Percentiles rank a stretch among this genome's conserved stretches.
phyloP scores from a whole-genome alignment of 768 basidiomycete genomes.

The Mycena galopus region DNA sequence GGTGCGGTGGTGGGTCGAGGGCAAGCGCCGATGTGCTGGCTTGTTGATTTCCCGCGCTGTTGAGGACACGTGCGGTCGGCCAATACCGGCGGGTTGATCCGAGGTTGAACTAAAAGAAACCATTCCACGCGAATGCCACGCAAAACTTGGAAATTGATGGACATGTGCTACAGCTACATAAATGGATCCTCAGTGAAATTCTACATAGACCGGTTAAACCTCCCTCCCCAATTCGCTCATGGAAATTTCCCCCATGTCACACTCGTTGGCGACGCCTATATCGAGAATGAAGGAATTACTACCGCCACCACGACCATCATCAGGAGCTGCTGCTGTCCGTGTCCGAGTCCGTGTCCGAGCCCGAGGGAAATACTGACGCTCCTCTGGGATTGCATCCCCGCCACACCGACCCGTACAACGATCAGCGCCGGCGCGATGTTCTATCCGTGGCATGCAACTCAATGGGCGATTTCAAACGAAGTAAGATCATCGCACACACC shows the following conservation, averaged over 20 bases:
- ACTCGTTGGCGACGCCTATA: background rate
- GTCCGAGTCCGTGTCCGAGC: too few relatives aligned
- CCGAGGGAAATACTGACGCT: background rate
- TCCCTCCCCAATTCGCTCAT: background rate
- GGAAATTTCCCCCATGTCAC: background rate
- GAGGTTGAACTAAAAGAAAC: background rate
- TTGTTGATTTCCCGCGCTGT: background rate
- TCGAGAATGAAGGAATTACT: background rate
- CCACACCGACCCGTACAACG: background rate
- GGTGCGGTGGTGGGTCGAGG: slow-evolving; percentile 5
- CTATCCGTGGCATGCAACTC: background rate
- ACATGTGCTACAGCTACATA: too few relatives aligned
- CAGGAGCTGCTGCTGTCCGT: background rate
- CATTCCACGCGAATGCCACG: too few relatives aligned
- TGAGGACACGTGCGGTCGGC: background rate
- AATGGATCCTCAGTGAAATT: too few relatives aligned
- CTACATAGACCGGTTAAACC: too few relatives aligned
- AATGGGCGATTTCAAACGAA: background rate
- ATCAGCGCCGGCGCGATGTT: slow-evolving; percentile 2
- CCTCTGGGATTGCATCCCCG: background rate
- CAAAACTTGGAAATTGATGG: too few relatives aligned
- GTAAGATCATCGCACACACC: background rate
- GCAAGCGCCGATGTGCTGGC: background rate
- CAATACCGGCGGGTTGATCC: background rate
- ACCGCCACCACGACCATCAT: background rate